These are phyloP conservation scores for Peronospora farinosa DNA, from an alignment of 352 stramenopile genomes.

Conservation along the genomic window DNA sequence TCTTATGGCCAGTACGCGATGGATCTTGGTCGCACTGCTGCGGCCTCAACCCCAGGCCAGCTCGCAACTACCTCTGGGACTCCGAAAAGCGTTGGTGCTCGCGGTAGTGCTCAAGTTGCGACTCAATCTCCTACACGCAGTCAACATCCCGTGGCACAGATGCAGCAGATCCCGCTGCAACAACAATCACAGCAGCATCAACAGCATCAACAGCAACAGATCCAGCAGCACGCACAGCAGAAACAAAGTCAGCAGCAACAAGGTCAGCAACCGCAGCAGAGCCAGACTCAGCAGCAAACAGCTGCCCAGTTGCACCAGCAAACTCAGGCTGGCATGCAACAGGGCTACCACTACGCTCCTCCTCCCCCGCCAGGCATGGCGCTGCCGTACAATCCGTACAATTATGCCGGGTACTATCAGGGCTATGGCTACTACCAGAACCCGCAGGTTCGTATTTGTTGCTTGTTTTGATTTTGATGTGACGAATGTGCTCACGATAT, in stretches of 20 bases:
- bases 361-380: slow-evolving; percentile 82
- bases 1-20: slow-evolving; percentile 82
- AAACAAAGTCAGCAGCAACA: slow-evolving; percentile 40
- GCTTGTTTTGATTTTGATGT: not conserved
- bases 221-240: slow-evolving; percentile 38
- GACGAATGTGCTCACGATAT: slow-evolving; percentile 3
- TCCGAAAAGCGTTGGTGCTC: slow-evolving; percentile 40
- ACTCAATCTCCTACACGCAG: slow-evolving; percentile 56
- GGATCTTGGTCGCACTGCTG: slow-evolving; percentile 46
- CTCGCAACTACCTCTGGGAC: slow-evolving; percentile 43
- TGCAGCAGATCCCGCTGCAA: slow-evolving; percentile 37
- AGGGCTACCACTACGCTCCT: slow-evolving; percentile 80
- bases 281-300: slow-evolving; percentile 43
- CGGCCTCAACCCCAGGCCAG: slow-evolving; percentile 30
- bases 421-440: slow-evolving; percentile 87
- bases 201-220: slow-evolving; percentile 17
- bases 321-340: slow-evolving; percentile 41
- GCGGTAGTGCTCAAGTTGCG: slow-evolving; percentile 20
- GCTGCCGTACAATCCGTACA: slow-evolving; percentile 86
- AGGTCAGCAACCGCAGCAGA: slow-evolving; percentile 26
- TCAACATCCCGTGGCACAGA: slow-evolving; percentile 33
- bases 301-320: slow-evolving; percentile 56
- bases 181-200: slow-evolving; percentile 31
- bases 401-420: slow-evolving; percentile 82
- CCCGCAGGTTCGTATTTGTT: slow-evolving; percentile 45